phyloP scores from a whole-genome alignment of 1,284 basidiomycete species.

The Inonotus obliquus region DNA sequence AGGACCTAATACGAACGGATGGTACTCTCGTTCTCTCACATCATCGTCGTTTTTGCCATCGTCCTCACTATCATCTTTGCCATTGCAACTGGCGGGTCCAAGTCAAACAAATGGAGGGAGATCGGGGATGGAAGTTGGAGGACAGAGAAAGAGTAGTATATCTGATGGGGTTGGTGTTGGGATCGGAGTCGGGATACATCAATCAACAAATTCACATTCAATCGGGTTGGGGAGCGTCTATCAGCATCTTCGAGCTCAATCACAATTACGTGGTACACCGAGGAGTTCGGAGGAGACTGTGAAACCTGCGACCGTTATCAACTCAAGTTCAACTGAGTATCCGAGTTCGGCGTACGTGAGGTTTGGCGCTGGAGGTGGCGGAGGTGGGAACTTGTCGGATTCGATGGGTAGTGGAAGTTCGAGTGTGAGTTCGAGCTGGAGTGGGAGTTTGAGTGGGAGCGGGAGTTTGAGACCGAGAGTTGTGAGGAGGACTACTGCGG shows the following conservation, averaged over 20 bases:
- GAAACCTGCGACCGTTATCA: conserved; percentile 8
- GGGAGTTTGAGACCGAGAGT: conserved; percentile 37
- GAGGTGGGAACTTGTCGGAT: neutral
- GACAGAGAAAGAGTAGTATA: neutral
- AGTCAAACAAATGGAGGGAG: too few species aligned
- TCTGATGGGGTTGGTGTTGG: neutral
- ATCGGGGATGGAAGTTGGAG: neutral
- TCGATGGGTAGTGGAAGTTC: neutral
- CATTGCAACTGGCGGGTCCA: too few species aligned
- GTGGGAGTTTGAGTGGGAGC: neutral
- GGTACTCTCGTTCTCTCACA: too few species aligned
- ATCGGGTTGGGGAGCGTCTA: conserved; percentile 18
- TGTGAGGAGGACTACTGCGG: conserved; percentile 48
- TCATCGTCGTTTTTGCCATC: too few species aligned
- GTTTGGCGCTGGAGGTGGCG: neutral
- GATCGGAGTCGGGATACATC: too few species aligned
- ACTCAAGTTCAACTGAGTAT: too few species aligned
- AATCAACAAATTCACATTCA: too few species aligned
- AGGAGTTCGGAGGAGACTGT: conserved; percentile 60
- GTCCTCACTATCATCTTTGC: too few species aligned
- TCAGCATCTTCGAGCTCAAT: conserved; percentile 19
- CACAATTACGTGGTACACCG: conserved; percentile 24
- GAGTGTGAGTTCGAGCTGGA: conserved; percentile 3
- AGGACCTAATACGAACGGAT: too few species aligned
- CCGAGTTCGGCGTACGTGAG: too few species aligned